Conservation (phyloP, 169 alveolate genomes). For the Miamiensis avidus region DNA sequence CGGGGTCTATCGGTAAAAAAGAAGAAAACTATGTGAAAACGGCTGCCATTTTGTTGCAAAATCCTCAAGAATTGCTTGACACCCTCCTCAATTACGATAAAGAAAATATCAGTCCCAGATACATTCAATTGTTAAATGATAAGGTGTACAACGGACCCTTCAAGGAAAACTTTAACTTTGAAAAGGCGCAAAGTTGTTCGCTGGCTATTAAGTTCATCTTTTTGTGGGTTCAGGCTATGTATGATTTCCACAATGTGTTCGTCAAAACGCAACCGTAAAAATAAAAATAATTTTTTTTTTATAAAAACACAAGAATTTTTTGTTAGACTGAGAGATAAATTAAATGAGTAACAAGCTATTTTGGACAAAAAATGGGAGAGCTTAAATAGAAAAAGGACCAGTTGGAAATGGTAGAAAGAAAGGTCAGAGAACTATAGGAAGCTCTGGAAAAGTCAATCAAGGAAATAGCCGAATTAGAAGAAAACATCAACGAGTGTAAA, state of each 20-base stretch:
- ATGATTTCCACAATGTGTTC: constrained; percentile 80
- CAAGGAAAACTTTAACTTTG: constrained; percentile 65
- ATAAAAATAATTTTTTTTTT: no score
- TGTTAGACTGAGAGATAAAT: constrained; percentile 66
- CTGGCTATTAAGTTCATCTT: constrained; percentile 79
- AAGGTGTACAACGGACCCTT: constrained; percentile 17
- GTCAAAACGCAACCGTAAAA: constrained; percentile 71
- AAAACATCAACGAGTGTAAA: constrained; percentile 83
- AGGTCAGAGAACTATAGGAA: constrained; percentile 86
- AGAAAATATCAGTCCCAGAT: constrained; percentile 72
- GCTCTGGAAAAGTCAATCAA: constrained; percentile 85
- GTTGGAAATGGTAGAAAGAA: constrained; percentile 71
- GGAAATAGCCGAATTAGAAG: constrained; percentile 79
- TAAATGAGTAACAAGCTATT: constrained; percentile 65
- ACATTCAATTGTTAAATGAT: constrained; percentile 49
- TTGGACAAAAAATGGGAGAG: constrained; percentile 80
- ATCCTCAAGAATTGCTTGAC: constrained; percentile 85
- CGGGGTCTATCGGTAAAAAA: constrained; percentile 29
- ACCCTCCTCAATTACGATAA: constrained; percentile 83
- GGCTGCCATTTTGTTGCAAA: constrained; percentile 73
- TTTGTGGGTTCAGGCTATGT: constrained; percentile 91
- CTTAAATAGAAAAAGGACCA: constrained; percentile 80
- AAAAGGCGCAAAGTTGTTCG: constrained; percentile 81
- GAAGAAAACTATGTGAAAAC: constrained; percentile 56
- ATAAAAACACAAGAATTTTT: no score